phyloP scores from a whole-genome alignment of 305 asterid species.

The Fraxinus dipetala region DNA sequence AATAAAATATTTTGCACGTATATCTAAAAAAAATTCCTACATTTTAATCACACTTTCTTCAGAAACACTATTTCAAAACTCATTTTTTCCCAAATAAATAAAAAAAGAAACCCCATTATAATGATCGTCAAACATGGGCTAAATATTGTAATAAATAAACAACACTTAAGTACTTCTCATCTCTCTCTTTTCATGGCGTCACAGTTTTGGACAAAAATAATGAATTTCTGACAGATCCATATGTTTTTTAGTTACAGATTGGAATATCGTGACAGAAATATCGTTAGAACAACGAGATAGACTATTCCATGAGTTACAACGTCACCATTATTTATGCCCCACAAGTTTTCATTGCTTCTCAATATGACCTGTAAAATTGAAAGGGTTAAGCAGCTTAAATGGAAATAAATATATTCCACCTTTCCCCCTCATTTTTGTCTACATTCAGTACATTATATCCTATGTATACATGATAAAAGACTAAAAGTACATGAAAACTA shows the following conservation, averaged over 20 bases:
- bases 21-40: too few relatives aligned
- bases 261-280: neutral
- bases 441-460: constrained; percentile 42
- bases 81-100: too few relatives aligned
- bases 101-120: too few relatives aligned
- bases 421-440: constrained; percentile 30
- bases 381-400: constrained; percentile 21
- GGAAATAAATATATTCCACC: constrained; percentile 36
- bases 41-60: too few relatives aligned
- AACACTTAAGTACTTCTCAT: neutral
- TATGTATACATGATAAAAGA: constrained; percentile 44
- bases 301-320: neutral
- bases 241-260: neutral
- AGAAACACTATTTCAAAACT: too few relatives aligned
- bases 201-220: neutral
- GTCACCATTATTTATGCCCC: neutral
- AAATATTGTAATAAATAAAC: too few relatives aligned
- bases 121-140: too few relatives aligned
- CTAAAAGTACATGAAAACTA: constrained; percentile 33
- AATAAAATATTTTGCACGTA: too few relatives aligned
- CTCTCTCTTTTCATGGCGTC: too few relatives aligned
- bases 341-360: constrained; percentile 1
- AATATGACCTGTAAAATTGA: constrained; percentile 14
- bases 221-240: neutral
- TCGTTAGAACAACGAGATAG: neutral